A percentile compares a stretch with the other conserved stretches of the same genome.
Conservation (phyloP, 78 protist species). For the Goniomonas avonlea region DNA sequence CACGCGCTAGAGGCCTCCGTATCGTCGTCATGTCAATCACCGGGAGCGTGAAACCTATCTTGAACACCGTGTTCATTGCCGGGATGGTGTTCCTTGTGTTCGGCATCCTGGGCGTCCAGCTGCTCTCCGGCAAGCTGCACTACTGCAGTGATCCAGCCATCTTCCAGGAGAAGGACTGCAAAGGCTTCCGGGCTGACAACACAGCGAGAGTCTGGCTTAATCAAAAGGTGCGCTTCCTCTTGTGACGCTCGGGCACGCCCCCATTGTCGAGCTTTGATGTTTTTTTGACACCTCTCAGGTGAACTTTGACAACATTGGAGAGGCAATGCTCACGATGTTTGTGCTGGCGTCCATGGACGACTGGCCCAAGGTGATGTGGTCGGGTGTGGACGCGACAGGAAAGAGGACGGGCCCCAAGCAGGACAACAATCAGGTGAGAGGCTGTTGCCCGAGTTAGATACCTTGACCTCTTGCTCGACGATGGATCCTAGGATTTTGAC, state of each 20-base stretch:
- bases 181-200: too few relatives aligned
- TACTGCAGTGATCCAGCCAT: not conserved
- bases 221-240: too few relatives aligned
- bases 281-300: too few relatives aligned
- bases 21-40: not conserved
- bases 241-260: too few relatives aligned
- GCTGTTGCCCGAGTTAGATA: too few relatives aligned
- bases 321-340: not conserved
- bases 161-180: not conserved
- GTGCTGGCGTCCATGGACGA: constrained; percentile 11
- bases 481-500: too few relatives aligned
- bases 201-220: too few relatives aligned
- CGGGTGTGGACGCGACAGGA: not conserved
- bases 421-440: too few relatives aligned
- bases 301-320: not conserved
- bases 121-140: not conserved
- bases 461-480: too few relatives aligned
- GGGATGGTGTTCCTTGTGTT: not conserved
- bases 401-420: not conserved
- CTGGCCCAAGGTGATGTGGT: constrained; percentile 6
- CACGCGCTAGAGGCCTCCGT: not conserved
- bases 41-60: not conserved
- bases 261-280: too few relatives aligned
- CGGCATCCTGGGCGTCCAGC: constrained; percentile 6
- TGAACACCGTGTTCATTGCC: not conserved